phyloP scores from a whole-genome alignment of 768 basidiomycete species.

The Lactarius pseudohatsudake region DNA sequence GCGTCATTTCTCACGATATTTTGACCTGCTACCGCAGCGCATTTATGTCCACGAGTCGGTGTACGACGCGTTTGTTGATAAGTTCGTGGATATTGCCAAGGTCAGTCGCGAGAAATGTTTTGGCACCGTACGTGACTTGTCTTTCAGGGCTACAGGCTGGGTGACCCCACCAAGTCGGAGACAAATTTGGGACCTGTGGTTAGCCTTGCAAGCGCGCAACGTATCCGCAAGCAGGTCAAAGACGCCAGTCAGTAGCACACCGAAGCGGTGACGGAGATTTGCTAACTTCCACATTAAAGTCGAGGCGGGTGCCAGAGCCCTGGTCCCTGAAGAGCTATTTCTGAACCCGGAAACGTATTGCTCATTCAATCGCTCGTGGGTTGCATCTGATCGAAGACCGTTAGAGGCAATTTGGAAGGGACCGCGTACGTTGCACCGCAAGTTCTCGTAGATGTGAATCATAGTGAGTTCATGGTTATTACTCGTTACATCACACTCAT shows the following conservation, averaged over 20 bases:
- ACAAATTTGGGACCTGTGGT: constrained; percentile 93
- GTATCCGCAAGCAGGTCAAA: constrained; percentile 81
- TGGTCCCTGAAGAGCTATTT: constrained; percentile 69
- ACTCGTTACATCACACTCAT: constrained; percentile 17
- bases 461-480: constrained; percentile 53
- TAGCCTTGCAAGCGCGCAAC: constrained; percentile 78
- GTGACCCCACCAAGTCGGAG: constrained; percentile 72
- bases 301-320: constrained; percentile 70
- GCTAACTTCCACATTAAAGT: constrained; percentile 43
- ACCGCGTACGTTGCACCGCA: constrained; percentile 90
- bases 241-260: constrained; percentile 65
- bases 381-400: background rate
- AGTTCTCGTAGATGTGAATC: constrained; percentile 86
- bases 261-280: background rate
- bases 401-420: constrained; percentile 38
- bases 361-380: background rate
- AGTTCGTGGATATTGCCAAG: constrained; percentile 73
- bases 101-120: constrained; percentile 37
- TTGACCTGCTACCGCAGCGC: constrained; percentile 46
- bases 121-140: background rate
- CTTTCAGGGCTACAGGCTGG: constrained; percentile 73
- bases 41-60: constrained; percentile 91
- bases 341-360: constrained; percentile 65
- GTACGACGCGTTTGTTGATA: constrained; percentile 75
- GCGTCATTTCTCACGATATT: background rate